These are phyloP conservation scores for Dendrobium huoshanense DNA, from an alignment of 106 monocot genomes.

Conservation along the genomic window DNA sequence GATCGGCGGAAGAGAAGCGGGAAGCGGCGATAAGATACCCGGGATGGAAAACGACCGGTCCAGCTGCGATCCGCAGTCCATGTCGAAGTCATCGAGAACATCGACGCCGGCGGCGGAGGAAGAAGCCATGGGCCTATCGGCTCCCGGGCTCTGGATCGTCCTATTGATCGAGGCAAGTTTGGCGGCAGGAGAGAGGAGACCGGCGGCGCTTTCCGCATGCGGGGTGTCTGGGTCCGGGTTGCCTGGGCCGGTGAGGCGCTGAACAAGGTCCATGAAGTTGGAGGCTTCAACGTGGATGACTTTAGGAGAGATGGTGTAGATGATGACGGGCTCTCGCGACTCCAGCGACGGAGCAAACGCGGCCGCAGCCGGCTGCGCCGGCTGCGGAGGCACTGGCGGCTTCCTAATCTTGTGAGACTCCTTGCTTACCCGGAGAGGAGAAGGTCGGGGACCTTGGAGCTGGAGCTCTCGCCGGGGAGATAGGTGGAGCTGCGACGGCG, in stretches of 20 bases:
- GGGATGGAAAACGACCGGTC: slow-evolving; percentile 9
- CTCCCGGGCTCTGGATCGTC: not conserved
- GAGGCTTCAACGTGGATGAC: slow-evolving; percentile 43
- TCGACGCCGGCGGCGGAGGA: not conserved
- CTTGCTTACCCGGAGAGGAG: slow-evolving; percentile 39
- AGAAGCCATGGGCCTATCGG: not conserved
- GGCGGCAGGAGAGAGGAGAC: slow-evolving; percentile 18
- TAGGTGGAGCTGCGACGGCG: not conserved
- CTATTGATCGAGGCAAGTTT: slow-evolving; percentile 13
- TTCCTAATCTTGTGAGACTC: slow-evolving; percentile 53
- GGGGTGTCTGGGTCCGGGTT: slow-evolving; percentile 18
- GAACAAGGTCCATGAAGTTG: slow-evolving; percentile 49
- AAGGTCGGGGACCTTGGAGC: slow-evolving; percentile 54
- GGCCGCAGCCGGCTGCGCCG: not conserved
- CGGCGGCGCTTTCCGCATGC: not conserved
- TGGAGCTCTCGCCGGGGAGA: slow-evolving; percentile 19
- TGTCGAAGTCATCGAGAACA: not conserved
- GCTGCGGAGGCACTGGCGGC: not conserved
- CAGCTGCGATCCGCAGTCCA: not conserved
- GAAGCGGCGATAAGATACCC: slow-evolving; percentile 54
- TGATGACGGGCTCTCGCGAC: slow-evolving; percentile 30
- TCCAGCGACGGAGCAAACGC: not conserved
- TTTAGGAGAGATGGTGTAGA: slow-evolving; percentile 51
- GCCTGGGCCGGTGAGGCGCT: slow-evolving; percentile 39
- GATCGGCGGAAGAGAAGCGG: slow-evolving; percentile 28